A percentile compares a stretch with the other conserved stretches of the same genome.
phyloP scores from a whole-genome alignment of 208 protist genomes.

The Leishmania guyanensis region DNA sequence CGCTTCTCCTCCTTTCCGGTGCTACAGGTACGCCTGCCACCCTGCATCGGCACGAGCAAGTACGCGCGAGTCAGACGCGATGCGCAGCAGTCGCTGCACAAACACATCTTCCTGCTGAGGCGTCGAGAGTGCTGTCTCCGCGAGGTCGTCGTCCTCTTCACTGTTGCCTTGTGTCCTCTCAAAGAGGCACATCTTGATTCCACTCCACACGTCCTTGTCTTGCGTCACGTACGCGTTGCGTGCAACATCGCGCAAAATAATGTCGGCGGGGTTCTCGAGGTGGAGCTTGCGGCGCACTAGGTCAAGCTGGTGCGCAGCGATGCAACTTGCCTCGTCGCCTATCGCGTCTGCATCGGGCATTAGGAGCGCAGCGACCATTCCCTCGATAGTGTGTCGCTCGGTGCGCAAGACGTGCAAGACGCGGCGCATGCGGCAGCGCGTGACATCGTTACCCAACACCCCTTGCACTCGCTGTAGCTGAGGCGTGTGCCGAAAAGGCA shows the following conservation, averaged over 20 bases:
- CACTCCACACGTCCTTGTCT: not conserved
- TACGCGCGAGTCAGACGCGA: constrained; percentile 13
- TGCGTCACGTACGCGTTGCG: constrained; percentile 10
- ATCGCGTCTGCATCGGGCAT: not conserved
- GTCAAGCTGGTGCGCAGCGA: constrained; percentile 10
- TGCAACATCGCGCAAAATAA: constrained; percentile 24
- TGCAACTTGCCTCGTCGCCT: constrained; percentile 48
- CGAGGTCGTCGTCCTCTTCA: not conserved
- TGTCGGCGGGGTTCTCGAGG: constrained; percentile 27
- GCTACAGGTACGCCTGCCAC: constrained; percentile 11
- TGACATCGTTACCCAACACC: constrained; percentile 66
- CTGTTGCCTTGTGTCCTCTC: not conserved
- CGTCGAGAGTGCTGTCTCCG: not conserved
- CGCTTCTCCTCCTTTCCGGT: not conserved
- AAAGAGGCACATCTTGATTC: not conserved
- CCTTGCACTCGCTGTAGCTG: constrained; percentile 77
- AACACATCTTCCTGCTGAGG: constrained; percentile 3
- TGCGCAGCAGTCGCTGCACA: constrained; percentile 4
- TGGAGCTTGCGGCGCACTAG: constrained; percentile 40
- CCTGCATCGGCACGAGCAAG: not conserved
- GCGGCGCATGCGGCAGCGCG: constrained; percentile 66
- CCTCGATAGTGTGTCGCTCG: constrained; percentile 66
- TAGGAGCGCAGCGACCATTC: constrained; percentile 34
- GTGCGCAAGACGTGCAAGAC: constrained; percentile 43
- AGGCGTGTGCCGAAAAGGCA: constrained; percentile 92